These are phyloP conservation scores for Pseudogymnoascus sp. DNA, from an alignment of 2,329 filamentous ascomycete species.

Conservation along the genomic window DNA sequence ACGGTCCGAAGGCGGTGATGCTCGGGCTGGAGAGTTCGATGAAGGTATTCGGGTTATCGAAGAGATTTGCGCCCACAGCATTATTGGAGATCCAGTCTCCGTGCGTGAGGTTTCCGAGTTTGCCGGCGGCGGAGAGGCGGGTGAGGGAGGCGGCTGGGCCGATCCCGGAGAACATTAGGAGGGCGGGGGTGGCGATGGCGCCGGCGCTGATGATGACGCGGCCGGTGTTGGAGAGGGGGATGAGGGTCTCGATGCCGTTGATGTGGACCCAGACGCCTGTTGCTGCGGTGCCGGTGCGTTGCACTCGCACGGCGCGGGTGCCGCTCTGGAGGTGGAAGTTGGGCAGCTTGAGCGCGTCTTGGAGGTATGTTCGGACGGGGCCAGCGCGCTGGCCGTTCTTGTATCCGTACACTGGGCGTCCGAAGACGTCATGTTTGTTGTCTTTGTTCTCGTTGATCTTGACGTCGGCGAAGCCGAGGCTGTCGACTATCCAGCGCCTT, in stretches of 20 bases:
- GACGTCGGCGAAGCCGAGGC: constrained; percentile 38
- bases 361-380: constrained; percentile 40
- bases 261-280: constrained; percentile 34
- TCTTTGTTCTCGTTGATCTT: constrained; percentile 37
- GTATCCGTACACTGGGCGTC: constrained; percentile 40
- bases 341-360: constrained; percentile 32
- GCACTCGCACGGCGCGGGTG: constrained; percentile 36
- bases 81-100: constrained; percentile 40
- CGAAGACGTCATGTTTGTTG: constrained; percentile 40
- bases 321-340: constrained; percentile 39
- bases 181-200: constrained; percentile 41
- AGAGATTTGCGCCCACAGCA: constrained; percentile 40
- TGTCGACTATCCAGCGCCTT: constrained; percentile 41
- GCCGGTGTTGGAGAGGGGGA: constrained; percentile 17
- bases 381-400: constrained; percentile 41
- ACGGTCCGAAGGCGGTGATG: constrained; percentile 39
- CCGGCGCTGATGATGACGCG: constrained; percentile 41
- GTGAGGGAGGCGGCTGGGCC: constrained; percentile 28
- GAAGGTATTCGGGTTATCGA: constrained; percentile 48
- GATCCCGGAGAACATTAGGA: constrained; percentile 44
- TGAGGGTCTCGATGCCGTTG: constrained; percentile 21
- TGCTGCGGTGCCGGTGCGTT: constrained; percentile 32
- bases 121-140: constrained; percentile 29
- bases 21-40: constrained; percentile 37
- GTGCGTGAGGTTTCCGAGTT: constrained; percentile 26